phyloP scores from a whole-genome alignment of 768 basidiomycete species.

The Lactarius tabidus region DNA sequence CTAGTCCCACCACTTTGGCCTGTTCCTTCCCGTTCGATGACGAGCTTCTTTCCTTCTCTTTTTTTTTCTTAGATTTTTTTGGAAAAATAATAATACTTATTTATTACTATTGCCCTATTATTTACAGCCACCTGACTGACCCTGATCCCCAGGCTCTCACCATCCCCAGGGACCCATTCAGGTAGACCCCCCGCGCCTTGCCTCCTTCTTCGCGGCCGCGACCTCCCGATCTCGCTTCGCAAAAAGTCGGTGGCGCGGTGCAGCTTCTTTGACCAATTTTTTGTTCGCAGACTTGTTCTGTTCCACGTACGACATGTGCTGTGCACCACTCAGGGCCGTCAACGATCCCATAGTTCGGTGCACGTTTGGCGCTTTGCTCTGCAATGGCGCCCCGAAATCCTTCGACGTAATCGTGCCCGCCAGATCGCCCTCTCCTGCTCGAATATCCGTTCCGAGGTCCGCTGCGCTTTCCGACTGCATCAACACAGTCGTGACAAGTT shows the following conservation, averaged over 20 bases:
- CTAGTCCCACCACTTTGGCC: slow-evolving; percentile 10
- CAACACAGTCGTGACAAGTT: slow-evolving; percentile 89
- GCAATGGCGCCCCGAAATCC: slow-evolving; percentile 65
- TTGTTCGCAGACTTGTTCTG: slow-evolving; percentile 91
- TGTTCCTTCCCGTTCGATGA: slow-evolving; percentile 9
- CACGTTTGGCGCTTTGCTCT: slow-evolving; percentile 53
- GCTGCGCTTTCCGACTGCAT: slow-evolving; percentile 88
- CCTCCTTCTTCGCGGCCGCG: slow-evolving; percentile 48
- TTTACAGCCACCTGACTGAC: background rate
- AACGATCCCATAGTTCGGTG: slow-evolving; percentile 81
- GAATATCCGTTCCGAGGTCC: slow-evolving; percentile 80
- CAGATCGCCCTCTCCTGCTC: slow-evolving; percentile 78
- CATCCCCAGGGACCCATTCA: slow-evolving; percentile 3
- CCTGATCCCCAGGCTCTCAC: background rate
- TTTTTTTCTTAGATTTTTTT: background rate
- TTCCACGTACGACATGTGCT: slow-evolving; percentile 91
- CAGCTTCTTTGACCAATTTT: slow-evolving; percentile 52
- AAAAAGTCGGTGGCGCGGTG: slow-evolving; percentile 71
- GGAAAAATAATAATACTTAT: background rate
- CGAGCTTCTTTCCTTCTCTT: slow-evolving; percentile 5
- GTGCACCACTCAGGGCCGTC: slow-evolving; percentile 79
- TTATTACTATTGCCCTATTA: background rate
- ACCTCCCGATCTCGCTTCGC: slow-evolving; percentile 78
- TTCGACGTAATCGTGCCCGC: slow-evolving; percentile 84
- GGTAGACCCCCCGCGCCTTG: slow-evolving; percentile 19